These are phyloP conservation scores for Tetradesmus obliquus DNA, from an alignment of 139 green algal species.

Conservation along the genomic window DNA sequence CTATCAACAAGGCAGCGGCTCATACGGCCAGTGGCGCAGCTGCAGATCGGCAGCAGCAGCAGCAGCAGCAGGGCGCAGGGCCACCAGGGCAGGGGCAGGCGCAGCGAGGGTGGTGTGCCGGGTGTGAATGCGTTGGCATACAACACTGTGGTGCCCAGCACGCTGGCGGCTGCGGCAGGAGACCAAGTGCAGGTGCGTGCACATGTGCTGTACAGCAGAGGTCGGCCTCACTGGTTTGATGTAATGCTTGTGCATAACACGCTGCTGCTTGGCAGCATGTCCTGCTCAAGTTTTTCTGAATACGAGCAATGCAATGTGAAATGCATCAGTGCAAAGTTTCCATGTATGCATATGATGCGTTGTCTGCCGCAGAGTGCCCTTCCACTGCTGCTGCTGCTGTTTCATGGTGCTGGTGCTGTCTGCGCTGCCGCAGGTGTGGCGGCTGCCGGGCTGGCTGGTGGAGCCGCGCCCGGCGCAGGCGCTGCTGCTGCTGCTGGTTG, in stretches of 20 bases:
- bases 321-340: too few species aligned
- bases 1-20: slow-evolving; percentile 44
- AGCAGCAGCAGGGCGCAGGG: background rate
- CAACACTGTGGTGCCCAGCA: slow-evolving; percentile 57
- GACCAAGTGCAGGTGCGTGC: slow-evolving; percentile 23
- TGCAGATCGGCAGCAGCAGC: slow-evolving; percentile 24
- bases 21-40: background rate
- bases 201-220: background rate
- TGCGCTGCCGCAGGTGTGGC: background rate
- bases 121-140: slow-evolving; percentile 63
- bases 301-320: too few species aligned
- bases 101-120: slow-evolving; percentile 25
- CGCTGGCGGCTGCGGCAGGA: slow-evolving; percentile 59
- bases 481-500: too few species aligned
- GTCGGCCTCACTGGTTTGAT: background rate
- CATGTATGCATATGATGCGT: too few species aligned
- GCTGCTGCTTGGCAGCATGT: background rate
- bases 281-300: background rate
- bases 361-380: too few species aligned
- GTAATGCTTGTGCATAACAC: background rate
- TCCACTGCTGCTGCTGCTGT: too few species aligned
- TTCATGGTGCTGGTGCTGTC: too few species aligned
- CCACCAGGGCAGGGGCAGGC: background rate
- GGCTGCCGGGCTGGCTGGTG: slow-evolving; percentile 9
- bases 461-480: background rate